Percentiles rank a stretch among this genome's conserved stretches.
phyloP scores from a whole-genome alignment of 108 stramenopile species.

The Chaetoceros tenuissimus region DNA sequence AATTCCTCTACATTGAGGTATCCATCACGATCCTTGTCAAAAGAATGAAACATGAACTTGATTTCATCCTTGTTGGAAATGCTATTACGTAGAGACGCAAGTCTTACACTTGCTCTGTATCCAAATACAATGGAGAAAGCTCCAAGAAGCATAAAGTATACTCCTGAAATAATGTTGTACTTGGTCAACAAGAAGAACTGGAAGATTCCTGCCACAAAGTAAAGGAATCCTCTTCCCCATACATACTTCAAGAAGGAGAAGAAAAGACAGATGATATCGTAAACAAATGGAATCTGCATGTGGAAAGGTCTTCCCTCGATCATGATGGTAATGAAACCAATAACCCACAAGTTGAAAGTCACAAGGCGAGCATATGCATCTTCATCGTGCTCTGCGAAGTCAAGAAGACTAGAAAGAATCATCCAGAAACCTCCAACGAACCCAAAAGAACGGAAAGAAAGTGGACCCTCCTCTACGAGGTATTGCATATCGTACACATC shows the following conservation, averaged over 20 bases:
- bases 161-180: neutral
- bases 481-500: neutral
- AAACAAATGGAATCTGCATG: neutral
- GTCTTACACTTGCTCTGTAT: neutral
- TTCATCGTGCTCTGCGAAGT: neutral
- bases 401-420: neutral
- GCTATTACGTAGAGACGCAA: neutral
- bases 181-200: neutral
- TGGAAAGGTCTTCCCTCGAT: neutral
- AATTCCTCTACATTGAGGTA: neutral
- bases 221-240: slow-evolving; percentile 60
- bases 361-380: neutral
- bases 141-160: neutral
- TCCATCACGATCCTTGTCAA: neutral
- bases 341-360: neutral
- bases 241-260: slow-evolving; percentile 3
- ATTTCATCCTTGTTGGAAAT: neutral
- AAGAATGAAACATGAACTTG: neutral
- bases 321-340: neutral
- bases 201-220: slow-evolving; percentile 27
- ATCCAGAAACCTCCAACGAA: neutral
- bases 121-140: neutral
- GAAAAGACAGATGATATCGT: neutral
- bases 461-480: neutral
- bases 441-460: neutral